These are phyloP conservation scores for Phoenix roebelenii DNA, from an alignment of 176 grass and related monocot species.

Conservation along the genomic window DNA sequence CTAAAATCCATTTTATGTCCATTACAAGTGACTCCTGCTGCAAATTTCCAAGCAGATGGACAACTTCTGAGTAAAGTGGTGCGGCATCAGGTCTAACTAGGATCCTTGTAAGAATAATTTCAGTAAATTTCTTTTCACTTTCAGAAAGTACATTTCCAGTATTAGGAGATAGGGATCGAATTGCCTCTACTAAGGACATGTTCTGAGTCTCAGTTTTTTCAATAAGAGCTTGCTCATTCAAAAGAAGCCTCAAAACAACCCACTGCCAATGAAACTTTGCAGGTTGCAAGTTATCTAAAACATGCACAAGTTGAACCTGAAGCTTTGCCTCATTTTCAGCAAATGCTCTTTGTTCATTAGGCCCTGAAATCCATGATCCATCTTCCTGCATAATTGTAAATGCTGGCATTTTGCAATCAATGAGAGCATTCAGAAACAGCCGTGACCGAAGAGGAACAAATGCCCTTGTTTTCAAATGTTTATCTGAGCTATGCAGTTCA, in stretches of 20 bases:
- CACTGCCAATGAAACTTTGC: conserved; percentile 99
- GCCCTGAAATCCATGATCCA: conserved; percentile 47
- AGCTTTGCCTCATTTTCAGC: conserved; percentile 58
- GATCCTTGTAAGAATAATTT: conserved; percentile 89
- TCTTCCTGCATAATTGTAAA: conserved; percentile 43
- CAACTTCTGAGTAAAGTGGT: conserved; percentile 90
- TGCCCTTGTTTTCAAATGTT: conserved; percentile 64
- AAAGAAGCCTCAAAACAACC: conserved; percentile 93
- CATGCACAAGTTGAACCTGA: conserved; percentile 65
- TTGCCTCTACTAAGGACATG: conserved; percentile 68
- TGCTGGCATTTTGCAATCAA: conserved; percentile 74
- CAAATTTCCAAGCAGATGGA: conserved; percentile 84
- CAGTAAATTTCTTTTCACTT: conserved; percentile 94
- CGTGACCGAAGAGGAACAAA: conserved; percentile 85
- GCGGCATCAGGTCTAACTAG: conserved; percentile 90
- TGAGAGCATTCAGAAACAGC: conserved; percentile 72
- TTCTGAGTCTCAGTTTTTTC: conserved; percentile 67
- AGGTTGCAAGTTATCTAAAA: conserved; percentile 86
- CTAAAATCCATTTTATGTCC: conserved; percentile 96
- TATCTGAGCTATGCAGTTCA: conserved; percentile 54
- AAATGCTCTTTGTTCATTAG: conserved; percentile 36
- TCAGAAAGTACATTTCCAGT: conserved; percentile 70
- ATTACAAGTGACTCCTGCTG: conserved; percentile 79
- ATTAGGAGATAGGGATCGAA: conserved; percentile 69
- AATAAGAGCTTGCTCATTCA: conserved; percentile 89